These are phyloP conservation scores for Gymnopilus junonius DNA, from an alignment of 768 basidiomycete species.

Conservation along the genomic window DNA sequence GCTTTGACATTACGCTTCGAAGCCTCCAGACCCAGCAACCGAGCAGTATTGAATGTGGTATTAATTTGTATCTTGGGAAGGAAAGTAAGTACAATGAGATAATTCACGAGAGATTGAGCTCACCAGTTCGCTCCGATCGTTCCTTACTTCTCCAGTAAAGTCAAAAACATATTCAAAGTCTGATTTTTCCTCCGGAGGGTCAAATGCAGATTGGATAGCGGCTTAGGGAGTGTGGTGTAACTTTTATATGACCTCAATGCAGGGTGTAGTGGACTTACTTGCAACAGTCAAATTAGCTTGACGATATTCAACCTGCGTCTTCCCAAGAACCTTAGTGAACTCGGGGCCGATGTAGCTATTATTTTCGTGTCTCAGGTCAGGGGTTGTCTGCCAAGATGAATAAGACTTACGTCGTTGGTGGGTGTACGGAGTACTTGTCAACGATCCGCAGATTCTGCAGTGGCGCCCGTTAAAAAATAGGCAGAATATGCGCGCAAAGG, in stretches of 20 bases:
- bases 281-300: conserved; percentile 82
- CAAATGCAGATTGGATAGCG: conserved; percentile 69
- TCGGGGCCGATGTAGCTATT: conserved; percentile 77
- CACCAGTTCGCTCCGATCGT: conserved; percentile 78
- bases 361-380: conserved; percentile 2
- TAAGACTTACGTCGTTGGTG: conserved; percentile 36
- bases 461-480: conserved; percentile 3
- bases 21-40: conserved; percentile 74
- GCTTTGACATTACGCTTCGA: conserved; percentile 79
- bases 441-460: conserved; percentile 29
- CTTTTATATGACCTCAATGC: not conserved
- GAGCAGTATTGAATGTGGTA: conserved; percentile 71
- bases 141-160: conserved; percentile 78
- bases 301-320: conserved; percentile 75
- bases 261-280: conserved; percentile 44
- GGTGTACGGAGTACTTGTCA: conserved; percentile 38
- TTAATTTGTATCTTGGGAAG: conserved; percentile 72
- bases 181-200: conserved; percentile 69
- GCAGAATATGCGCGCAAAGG: not conserved
- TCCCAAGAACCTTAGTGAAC: conserved; percentile 71
- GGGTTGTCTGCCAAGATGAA: conserved; percentile 4
- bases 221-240: conserved; percentile 41
- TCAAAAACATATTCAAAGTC: conserved; percentile 85
- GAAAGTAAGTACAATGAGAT: conserved; percentile 10
- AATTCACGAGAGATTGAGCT: conserved; percentile 23